A percentile compares a stretch with the other conserved stretches of the same genome.
Evolutionary conservation across 495 filamentous ascomycete species (phyloP).

Genomic region (Friedmanniomyces simplex): DNA sequence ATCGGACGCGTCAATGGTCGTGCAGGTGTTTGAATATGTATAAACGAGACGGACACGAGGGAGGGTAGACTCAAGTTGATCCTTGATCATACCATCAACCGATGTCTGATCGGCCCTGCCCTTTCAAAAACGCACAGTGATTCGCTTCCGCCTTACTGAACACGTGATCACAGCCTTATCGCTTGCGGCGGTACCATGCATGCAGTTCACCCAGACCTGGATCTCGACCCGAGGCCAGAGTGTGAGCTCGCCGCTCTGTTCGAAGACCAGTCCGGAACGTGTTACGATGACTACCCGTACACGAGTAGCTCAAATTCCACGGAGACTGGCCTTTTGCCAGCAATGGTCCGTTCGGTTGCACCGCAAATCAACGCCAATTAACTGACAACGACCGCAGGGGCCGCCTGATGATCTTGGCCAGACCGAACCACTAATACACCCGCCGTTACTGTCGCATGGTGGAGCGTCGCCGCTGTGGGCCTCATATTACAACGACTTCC

Average conservation of each 20-base stretch:
- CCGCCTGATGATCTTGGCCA: too few relatives aligned
- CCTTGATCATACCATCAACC: not conserved
- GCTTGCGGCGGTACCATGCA: not conserved
- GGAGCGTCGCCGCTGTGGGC: too few relatives aligned
- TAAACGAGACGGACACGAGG: not conserved
- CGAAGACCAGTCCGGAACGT: not conserved
- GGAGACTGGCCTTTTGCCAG: not conserved
- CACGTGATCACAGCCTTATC: not conserved
- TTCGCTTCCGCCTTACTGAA: not conserved
- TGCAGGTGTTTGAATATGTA: not conserved
- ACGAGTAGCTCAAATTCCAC: not conserved
- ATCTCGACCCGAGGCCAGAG: not conserved
- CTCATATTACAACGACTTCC: too few relatives aligned
- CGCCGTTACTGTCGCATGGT: too few relatives aligned
- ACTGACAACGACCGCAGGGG: too few relatives aligned
- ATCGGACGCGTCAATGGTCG: not conserved
- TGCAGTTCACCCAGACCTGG: not conserved
- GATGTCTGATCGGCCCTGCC: not conserved
- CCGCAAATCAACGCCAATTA: too few relatives aligned
- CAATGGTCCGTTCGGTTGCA: not conserved
- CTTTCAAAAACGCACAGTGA: not conserved
- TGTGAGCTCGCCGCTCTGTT: not conserved
- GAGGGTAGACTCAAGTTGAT: not conserved
- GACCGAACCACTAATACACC: too few relatives aligned
- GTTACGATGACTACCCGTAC: not conserved